These are phyloP conservation scores for Aureobasidium sp. DNA, from an alignment of 2,329 filamentous ascomycete genomes.

Conservation along the genomic window DNA sequence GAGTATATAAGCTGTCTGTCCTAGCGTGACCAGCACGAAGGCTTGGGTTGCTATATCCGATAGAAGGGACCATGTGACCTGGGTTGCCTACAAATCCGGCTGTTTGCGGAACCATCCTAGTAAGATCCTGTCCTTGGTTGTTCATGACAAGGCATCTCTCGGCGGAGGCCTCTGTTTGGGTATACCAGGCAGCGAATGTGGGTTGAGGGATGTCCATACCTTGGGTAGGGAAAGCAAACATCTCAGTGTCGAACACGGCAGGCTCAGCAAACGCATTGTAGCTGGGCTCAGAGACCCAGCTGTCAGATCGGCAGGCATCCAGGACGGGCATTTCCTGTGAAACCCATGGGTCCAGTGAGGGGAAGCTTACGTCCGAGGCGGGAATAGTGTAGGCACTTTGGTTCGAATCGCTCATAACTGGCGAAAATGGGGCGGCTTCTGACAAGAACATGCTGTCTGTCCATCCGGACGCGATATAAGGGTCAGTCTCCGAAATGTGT, in stretches of 20 bases:
- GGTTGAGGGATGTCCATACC: background rate
- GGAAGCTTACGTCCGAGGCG: slow-evolving; percentile 7
- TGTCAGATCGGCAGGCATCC: background rate
- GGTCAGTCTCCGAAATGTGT: slow-evolving; percentile 27
- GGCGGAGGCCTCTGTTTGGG: background rate
- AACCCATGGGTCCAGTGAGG: background rate
- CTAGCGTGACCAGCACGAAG: background rate
- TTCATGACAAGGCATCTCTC: background rate
- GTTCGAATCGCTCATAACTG: slow-evolving; percentile 10
- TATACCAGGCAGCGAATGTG: background rate
- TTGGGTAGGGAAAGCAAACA: slow-evolving; percentile 5
- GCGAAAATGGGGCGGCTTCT: slow-evolving; percentile 7
- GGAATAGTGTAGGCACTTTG: slow-evolving; percentile 9
- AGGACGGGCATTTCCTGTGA: slow-evolving; percentile 1
- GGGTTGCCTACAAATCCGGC: slow-evolving; percentile 16
- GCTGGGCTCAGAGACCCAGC: background rate
- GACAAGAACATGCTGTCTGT: slow-evolving; percentile 3
- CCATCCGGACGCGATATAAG: slow-evolving; percentile 21
- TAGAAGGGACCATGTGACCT: background rate
- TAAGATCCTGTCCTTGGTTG: background rate
- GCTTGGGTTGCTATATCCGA: background rate
- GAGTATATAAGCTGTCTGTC: slow-evolving; percentile 10
- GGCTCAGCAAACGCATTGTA: slow-evolving; percentile 6
- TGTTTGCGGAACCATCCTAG: slow-evolving; percentile 2
- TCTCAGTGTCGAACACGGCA: background rate